These are phyloP conservation scores for Nemania sp. DNA, from an alignment of 2,329 filamentous ascomycete species.

Conservation along the genomic window DNA sequence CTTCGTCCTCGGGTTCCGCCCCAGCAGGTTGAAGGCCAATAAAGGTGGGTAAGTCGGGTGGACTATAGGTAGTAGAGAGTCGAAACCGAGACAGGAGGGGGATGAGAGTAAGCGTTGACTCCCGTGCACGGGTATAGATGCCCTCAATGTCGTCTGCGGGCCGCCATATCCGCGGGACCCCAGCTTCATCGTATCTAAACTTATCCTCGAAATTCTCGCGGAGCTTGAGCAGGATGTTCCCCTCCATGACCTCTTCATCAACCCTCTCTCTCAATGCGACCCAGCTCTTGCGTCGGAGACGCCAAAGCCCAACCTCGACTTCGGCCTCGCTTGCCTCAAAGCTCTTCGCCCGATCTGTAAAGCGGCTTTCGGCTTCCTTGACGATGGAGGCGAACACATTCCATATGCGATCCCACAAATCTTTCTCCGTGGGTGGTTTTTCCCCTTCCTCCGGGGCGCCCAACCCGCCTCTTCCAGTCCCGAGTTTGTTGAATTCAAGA, in stretches of 20 bases:
- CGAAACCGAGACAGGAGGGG: conserved; percentile 86
- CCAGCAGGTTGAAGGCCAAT: conserved; percentile 77
- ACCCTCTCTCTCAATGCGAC: conserved; percentile 85
- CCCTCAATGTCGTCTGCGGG: conserved; percentile 97
- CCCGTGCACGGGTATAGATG: conserved; percentile 86
- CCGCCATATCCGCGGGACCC: conserved; percentile 94
- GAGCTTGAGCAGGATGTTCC: conserved; percentile 91
- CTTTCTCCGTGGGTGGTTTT: conserved; percentile 74
- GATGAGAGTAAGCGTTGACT: conserved; percentile 89
- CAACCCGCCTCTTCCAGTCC: conserved; percentile 80
- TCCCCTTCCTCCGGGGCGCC: conserved; percentile 80
- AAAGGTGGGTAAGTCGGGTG: conserved; percentile 83
- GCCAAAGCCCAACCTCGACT: conserved; percentile 90
- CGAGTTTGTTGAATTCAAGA: conserved; percentile 94
- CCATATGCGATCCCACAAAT: conserved; percentile 97
- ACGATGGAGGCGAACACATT: conserved; percentile 81
- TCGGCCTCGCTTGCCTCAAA: conserved; percentile 92
- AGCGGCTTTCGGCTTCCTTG: conserved; percentile 80
- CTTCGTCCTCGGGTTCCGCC: conserved; percentile 81
- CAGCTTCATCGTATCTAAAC: conserved; percentile 94
- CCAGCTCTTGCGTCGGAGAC: conserved; percentile 92
- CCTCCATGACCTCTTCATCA: conserved; percentile 97
- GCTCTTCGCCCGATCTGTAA: conserved; percentile 85
- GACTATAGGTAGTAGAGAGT: conserved; percentile 71
- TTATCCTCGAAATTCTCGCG: conserved; percentile 99